Percentiles rank a stretch among this genome's conserved stretches.
These are phyloP conservation scores for Moesziomyces antarcticus DNA, from an alignment of 1,284 basidiomycete species.

Conservation along the genomic window DNA sequence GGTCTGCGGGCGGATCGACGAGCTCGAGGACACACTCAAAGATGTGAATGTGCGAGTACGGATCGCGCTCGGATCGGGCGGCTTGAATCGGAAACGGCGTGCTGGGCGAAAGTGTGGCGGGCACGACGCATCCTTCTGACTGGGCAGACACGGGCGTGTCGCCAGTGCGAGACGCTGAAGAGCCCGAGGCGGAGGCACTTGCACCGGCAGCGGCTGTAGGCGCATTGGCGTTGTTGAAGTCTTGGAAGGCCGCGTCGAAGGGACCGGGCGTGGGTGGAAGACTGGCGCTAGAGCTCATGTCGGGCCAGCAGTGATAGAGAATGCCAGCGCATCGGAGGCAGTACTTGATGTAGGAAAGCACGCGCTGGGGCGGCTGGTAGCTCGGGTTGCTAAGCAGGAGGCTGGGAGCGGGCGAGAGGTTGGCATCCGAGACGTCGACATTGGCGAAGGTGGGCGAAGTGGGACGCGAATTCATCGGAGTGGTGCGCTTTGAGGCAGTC, in stretches of 20 bases:
- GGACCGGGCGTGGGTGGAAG: conserved; percentile 38
- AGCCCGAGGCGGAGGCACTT: not conserved
- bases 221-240: conserved; percentile 21
- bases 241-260: conserved; percentile 36
- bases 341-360: conserved; percentile 67
- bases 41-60: conserved; percentile 59
- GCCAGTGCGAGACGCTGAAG: conserved; percentile 6
- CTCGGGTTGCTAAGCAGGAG: conserved; percentile 59
- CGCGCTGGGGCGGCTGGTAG: conserved; percentile 50
- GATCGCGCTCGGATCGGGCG: conserved; percentile 44
- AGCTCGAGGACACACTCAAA: conserved; percentile 63
- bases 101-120: conserved; percentile 37
- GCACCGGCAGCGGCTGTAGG: not conserved
- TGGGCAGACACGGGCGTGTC: conserved; percentile 12
- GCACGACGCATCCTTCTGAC: conserved; percentile 5
- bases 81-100: conserved; percentile 47
- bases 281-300: conserved; percentile 41
- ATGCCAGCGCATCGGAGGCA: conserved; percentile 72
- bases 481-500: conserved; percentile 30
- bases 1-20: conserved; percentile 34
- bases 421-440: conserved; percentile 10
- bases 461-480: conserved; percentile 35
- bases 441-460: conserved; percentile 16
- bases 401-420: conserved; percentile 39
- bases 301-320: conserved; percentile 70